Conservation (phyloP, 73 alveolate species). For the Stentor roeselii region DNA sequence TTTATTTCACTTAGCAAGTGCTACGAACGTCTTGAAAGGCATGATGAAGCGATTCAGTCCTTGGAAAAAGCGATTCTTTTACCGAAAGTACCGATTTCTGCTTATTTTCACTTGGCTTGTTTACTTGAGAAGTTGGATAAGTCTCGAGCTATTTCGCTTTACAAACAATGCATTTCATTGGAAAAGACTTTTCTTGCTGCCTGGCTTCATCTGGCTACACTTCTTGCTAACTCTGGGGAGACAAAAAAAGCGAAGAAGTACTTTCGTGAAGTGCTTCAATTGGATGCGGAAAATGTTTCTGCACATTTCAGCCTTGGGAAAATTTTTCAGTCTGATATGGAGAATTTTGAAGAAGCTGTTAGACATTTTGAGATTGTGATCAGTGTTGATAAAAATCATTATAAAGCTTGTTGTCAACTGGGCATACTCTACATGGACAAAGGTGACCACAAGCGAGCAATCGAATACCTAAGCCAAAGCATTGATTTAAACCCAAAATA, state of each 20-base stretch:
- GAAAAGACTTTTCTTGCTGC: slow-evolving; percentile 77
- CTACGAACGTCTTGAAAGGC: slow-evolving; percentile 67
- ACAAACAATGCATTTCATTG: slow-evolving; percentile 45
- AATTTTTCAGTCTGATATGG: slow-evolving; percentile 58
- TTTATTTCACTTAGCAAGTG: slow-evolving; percentile 72
- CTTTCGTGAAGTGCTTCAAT: slow-evolving; percentile 73
- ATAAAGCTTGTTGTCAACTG: slow-evolving; percentile 70
- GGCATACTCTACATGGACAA: slow-evolving; percentile 67
- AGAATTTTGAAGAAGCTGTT: slow-evolving; percentile 69
- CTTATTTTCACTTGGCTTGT: slow-evolving; percentile 71
- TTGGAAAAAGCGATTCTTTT: slow-evolving; percentile 58
- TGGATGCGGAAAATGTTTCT: slow-evolving; percentile 63
- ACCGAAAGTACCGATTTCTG: slow-evolving; percentile 61
- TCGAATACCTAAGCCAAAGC: slow-evolving; percentile 62
- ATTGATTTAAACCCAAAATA: slow-evolving; percentile 56
- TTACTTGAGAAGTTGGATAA: slow-evolving; percentile 71
- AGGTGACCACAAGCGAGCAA: slow-evolving; percentile 59
- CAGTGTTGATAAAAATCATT: slow-evolving; percentile 65
- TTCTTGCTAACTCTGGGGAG: slow-evolving; percentile 66
- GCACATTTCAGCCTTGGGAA: slow-evolving; percentile 86
- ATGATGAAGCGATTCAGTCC: slow-evolving; percentile 60
- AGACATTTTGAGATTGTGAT: slow-evolving; percentile 56
- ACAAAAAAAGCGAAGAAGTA: slow-evolving; percentile 78
- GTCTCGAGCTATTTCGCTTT: slow-evolving; percentile 36
- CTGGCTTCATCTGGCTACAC: slow-evolving; percentile 73